These are phyloP conservation scores for Plantago ovata DNA, from an alignment of 257 asterid species.

Conservation along the genomic window DNA sequence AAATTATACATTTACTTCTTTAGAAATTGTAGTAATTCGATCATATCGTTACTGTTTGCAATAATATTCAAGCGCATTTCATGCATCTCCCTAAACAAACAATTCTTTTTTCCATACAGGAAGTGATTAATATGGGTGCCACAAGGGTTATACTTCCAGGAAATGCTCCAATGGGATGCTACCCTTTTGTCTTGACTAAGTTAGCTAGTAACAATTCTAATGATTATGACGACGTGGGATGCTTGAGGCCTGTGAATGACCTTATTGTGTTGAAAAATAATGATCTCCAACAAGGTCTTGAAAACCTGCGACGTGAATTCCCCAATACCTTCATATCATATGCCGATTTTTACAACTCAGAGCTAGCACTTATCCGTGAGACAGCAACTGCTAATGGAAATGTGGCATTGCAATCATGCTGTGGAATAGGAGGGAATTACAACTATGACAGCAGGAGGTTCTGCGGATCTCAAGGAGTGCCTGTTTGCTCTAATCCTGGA, in stretches of 20 bases:
- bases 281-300: not conserved
- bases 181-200: not conserved
- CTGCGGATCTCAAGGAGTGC: too few species aligned
- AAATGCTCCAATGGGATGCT: slow-evolving; percentile 16
- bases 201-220: not conserved
- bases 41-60: too few species aligned
- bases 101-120: not conserved
- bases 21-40: too few species aligned
- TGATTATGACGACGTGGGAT: slow-evolving; percentile 3
- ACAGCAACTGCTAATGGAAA: not conserved
- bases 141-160: slow-evolving; percentile 14
- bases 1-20: too few species aligned
- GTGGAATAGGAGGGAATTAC: not conserved
- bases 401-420: not conserved
- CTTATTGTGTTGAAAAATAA: slow-evolving; percentile 1
- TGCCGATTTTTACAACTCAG: slow-evolving; percentile 1
- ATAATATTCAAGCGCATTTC: too few species aligned
- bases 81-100: not conserved
- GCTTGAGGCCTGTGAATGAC: slow-evolving; percentile 6
- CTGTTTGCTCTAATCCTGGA: too few species aligned
- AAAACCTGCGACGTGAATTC: not conserved
- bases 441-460: too few species aligned
- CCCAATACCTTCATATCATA: not conserved
- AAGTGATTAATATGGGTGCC: slow-evolving; percentile 19
- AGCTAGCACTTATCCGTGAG: not conserved